Evolutionary conservation across 2,329 filamentous ascomycete species (phyloP).

Genomic region (Aspergillus calidoustus): DNA sequence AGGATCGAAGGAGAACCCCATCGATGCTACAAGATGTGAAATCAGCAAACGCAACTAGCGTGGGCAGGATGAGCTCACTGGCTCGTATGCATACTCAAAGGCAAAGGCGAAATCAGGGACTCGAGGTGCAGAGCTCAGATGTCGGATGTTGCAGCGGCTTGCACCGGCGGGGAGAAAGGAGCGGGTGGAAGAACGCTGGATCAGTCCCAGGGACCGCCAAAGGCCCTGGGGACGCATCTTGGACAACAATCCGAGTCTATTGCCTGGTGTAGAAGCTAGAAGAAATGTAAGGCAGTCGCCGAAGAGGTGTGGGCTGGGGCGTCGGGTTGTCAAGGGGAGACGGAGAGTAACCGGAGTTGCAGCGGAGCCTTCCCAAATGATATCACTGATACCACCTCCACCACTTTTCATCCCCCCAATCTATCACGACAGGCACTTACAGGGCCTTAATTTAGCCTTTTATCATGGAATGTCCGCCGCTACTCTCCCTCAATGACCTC

Average conservation of each 20-base stretch:
- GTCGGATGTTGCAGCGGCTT: constrained; percentile 34
- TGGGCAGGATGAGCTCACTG: constrained; percentile 11
- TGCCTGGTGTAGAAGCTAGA: background rate
- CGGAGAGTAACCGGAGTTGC: constrained; percentile 8
- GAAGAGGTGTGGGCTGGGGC: background rate
- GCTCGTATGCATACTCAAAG: constrained; percentile 45
- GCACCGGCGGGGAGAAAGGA: constrained; percentile 23
- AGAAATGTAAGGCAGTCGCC: background rate
- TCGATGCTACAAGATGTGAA: constrained; percentile 67
- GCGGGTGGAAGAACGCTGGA: constrained; percentile 30
- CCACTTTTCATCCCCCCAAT: background rate
- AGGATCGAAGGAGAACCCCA: constrained; percentile 87
- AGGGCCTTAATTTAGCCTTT: background rate
- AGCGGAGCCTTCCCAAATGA: constrained; percentile 3
- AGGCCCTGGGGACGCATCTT: constrained; percentile 34
- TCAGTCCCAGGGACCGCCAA: constrained; percentile 32
- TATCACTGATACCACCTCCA: constrained; percentile 6
- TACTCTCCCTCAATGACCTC: constrained; percentile 24
- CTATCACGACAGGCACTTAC: background rate
- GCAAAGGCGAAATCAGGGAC: constrained; percentile 51
- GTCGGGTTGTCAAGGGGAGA: constrained; percentile 1
- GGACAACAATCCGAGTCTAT: background rate
- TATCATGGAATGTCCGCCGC: constrained; percentile 15
- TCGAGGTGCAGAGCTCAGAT: constrained; percentile 30
- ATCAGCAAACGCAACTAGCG: constrained; percentile 9